Conservation (phyloP, 75 land plant genomes). For the Cunninghamia lanceolata region DNA sequence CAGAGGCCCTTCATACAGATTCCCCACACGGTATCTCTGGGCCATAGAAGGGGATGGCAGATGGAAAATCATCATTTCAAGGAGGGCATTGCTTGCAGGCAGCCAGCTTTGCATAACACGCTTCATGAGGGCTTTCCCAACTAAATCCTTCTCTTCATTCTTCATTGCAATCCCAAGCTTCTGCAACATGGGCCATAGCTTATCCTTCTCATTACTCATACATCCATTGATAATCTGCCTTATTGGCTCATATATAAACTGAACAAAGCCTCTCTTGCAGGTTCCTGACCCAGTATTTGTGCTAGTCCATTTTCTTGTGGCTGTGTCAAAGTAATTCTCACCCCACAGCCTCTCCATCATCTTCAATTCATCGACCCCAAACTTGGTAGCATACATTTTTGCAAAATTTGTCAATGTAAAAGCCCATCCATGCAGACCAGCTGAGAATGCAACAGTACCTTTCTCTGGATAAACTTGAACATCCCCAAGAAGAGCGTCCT, state of each 20-base stretch:
- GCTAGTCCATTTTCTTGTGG: conserved; percentile 87
- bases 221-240: conserved; percentile 80
- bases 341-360: conserved; percentile 99
- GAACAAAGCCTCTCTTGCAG: conserved; percentile 90
- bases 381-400: conserved; percentile 92
- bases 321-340: conserved; percentile 91
- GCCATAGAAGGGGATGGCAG: conserved; percentile 76
- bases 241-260: conserved; percentile 91
- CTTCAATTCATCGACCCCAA: conserved; percentile 89
- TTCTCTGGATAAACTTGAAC: conserved; percentile 96
- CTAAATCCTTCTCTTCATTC: conserved; percentile 75
- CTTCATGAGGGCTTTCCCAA: conserved; percentile 81
- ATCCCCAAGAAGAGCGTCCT: conserved; percentile 89
- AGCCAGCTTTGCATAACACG: conserved; percentile 92
- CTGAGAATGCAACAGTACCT: conserved; percentile 96
- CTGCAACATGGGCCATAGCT: conserved; percentile 87
- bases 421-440: conserved; percentile 96
- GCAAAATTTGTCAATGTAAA: conserved; percentile 93
- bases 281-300: conserved; percentile 76
- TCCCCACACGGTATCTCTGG: conserved; percentile 84
- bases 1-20: conserved; percentile 78
- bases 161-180: conserved; percentile 68
- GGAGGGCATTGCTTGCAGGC: conserved; percentile 69
- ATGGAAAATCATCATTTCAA: conserved; percentile 89
- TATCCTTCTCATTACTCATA: conserved; percentile 94